phyloP scores from a whole-genome alignment of 2,329 filamentous ascomycete genomes.

The Dothideomycetidae sp. region DNA sequence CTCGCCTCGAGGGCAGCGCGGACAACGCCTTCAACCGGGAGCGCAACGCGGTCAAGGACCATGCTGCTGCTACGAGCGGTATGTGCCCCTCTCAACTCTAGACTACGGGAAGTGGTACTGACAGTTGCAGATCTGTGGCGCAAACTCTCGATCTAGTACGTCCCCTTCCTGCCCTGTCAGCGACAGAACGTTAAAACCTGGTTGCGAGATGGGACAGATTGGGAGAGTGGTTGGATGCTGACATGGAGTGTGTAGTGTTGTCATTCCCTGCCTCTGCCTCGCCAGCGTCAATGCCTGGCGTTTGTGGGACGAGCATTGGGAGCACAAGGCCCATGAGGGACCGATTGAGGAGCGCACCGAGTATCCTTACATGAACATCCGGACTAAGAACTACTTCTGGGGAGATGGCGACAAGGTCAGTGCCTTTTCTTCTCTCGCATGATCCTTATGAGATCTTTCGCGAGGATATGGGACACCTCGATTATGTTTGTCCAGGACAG shows the following conservation, averaged over 20 bases:
- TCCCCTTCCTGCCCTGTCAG: constrained; percentile 5
- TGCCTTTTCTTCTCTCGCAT: constrained; percentile 9
- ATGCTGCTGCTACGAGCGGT: constrained; percentile 77
- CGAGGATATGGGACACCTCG: background rate
- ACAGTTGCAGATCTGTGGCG: constrained; percentile 66
- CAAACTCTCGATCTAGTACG: constrained; percentile 89
- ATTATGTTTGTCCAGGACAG: background rate
- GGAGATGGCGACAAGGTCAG: constrained; percentile 88
- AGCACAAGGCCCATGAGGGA: constrained; percentile 76
- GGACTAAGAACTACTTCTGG: constrained; percentile 90
- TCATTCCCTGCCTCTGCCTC: constrained; percentile 57
- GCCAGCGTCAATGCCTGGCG: constrained; percentile 71
- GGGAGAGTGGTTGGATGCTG: background rate
- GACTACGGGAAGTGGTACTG: constrained; percentile 1
- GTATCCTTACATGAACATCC: constrained; percentile 97
- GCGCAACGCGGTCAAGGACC: constrained; percentile 76
- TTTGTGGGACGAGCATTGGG: constrained; percentile 93
- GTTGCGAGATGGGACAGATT: background rate
- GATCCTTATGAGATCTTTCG: too few species aligned
- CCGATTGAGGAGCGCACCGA: constrained; percentile 82
- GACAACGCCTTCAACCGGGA: constrained; percentile 93
- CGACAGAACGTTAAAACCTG: constrained; percentile 9
- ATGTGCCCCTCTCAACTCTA: constrained; percentile 26
- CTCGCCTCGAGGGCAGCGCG: constrained; percentile 39
- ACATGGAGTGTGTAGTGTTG: constrained; percentile 43